Conservation (phyloP, 495 filamentous ascomycete species). For the Lepraria neglecta region DNA sequence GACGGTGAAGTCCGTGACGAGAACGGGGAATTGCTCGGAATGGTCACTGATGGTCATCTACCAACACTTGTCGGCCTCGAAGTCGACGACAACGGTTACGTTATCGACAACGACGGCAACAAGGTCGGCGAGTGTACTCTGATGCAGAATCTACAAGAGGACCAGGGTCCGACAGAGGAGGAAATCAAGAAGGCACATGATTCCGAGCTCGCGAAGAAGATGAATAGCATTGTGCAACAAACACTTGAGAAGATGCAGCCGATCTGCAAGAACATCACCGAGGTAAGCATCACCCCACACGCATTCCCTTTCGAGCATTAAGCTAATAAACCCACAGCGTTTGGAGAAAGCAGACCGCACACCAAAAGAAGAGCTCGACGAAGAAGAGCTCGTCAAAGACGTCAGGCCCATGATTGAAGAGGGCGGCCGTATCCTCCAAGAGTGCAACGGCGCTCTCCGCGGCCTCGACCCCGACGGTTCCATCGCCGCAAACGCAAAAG, state of each 20-base stretch:
- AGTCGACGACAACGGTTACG: constrained; percentile 81
- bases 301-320: constrained; percentile 5
- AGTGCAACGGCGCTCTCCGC: constrained; percentile 85
- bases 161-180: constrained; percentile 38
- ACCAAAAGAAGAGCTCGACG: constrained; percentile 85
- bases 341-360: constrained; percentile 76
- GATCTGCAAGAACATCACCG: constrained; percentile 79
- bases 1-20: constrained; percentile 78
- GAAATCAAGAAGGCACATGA: constrained; percentile 58
- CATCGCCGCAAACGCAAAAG: constrained; percentile 80
- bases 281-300: constrained; percentile 46
- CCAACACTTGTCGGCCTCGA: constrained; percentile 65
- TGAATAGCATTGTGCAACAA: constrained; percentile 65
- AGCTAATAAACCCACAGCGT: constrained; percentile 44
- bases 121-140: constrained; percentile 74
- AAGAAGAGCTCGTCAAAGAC: constrained; percentile 77
- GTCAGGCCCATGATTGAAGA: constrained; percentile 86
- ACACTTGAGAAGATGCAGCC: constrained; percentile 79
- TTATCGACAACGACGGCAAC: constrained; percentile 75
- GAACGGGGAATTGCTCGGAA: constrained; percentile 74
- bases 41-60: constrained; percentile 68
- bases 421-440: constrained; percentile 69
- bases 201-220: constrained; percentile 68
- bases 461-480: constrained; percentile 84
- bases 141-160: constrained; percentile 62